phyloP scores from a whole-genome alignment of 78 protist species.

The Ministeria vibrans region DNA sequence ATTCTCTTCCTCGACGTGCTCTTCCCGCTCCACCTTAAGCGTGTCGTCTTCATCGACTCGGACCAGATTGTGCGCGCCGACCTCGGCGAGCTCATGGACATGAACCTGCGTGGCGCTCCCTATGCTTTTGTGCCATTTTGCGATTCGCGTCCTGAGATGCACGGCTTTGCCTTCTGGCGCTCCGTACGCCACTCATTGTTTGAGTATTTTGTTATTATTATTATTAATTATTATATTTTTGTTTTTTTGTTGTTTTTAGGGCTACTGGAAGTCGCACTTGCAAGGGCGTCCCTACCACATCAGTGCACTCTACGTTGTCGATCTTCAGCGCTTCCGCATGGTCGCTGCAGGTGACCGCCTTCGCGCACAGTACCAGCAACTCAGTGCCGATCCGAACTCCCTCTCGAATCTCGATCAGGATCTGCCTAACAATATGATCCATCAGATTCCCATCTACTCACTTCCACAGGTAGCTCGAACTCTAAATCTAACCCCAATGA shows the following conservation, averaged over 20 bases:
- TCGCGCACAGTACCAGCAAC: constrained; percentile 71
- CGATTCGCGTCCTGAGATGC: constrained; percentile 61
- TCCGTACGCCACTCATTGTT: too few species aligned
- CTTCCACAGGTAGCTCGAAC: too few species aligned
- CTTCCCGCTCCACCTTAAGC: constrained; percentile 83
- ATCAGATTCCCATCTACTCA: constrained; percentile 75
- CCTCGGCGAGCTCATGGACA: constrained; percentile 79
- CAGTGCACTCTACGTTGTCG: constrained; percentile 94
- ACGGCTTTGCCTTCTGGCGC: constrained; percentile 94
- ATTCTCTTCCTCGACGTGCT: constrained; percentile 97
- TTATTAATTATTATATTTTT: too few species aligned
- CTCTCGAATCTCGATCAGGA: constrained; percentile 86
- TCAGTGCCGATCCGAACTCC: constrained; percentile 67
- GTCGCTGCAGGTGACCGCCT: constrained; percentile 84
- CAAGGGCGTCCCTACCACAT: constrained; percentile 88
- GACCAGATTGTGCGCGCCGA: constrained; percentile 93
- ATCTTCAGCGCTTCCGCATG: constrained; percentile 76
- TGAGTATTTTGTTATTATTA: too few species aligned
- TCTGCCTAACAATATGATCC: constrained; percentile 94
- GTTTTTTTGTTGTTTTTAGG: too few species aligned
- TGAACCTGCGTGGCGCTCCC: constrained; percentile 74
- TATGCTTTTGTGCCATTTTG: constrained; percentile 93
- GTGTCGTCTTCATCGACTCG: constrained; percentile 89
- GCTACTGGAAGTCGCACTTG: constrained; percentile 87
- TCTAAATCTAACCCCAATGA: too few species aligned